Conservation (phyloP, 495 filamentous ascomycete genomes). For the Neurospora sp. region DNA sequence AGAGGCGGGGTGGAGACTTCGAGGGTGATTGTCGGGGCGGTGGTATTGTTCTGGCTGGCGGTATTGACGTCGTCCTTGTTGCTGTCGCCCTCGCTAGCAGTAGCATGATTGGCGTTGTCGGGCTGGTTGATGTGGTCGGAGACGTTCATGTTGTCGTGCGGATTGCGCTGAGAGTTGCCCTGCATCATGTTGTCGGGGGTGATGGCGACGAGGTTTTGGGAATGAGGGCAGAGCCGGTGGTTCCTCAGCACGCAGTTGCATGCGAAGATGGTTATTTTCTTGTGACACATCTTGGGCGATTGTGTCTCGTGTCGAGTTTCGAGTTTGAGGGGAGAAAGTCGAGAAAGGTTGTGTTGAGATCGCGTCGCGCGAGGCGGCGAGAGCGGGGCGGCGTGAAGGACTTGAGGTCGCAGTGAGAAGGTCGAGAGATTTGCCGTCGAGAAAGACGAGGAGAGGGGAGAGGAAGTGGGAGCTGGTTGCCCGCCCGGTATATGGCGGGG, state of each 20-base stretch:
- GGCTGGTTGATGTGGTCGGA: not conserved
- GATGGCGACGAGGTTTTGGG: not conserved
- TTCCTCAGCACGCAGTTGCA: not conserved
- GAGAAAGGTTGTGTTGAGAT: not conserved
- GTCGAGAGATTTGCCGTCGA: not conserved
- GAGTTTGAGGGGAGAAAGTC: not conserved
- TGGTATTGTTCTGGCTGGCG: not conserved
- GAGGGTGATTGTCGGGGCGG: not conserved
- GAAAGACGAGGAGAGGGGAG: not conserved
- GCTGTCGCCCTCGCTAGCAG: not conserved
- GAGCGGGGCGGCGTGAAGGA: not conserved
- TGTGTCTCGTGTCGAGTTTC: not conserved
- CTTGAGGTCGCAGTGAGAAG: not conserved
- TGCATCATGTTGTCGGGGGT: not conserved
- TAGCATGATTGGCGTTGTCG: not conserved
- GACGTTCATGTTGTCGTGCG: not conserved
- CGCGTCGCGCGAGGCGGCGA: not conserved
- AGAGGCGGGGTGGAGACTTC: not conserved
- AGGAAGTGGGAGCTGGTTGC: no score
- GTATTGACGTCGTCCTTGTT: not conserved
- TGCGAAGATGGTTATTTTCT: not conserved
- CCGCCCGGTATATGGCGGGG: not conserved
- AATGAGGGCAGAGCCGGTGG: not conserved
- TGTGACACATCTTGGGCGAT: not conserved
- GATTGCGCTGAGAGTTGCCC: not conserved